Base-by-base conservation (phyloP, 2,329 filamentous ascomycete species). In the Ceratocystis diversiconidia region DNA sequence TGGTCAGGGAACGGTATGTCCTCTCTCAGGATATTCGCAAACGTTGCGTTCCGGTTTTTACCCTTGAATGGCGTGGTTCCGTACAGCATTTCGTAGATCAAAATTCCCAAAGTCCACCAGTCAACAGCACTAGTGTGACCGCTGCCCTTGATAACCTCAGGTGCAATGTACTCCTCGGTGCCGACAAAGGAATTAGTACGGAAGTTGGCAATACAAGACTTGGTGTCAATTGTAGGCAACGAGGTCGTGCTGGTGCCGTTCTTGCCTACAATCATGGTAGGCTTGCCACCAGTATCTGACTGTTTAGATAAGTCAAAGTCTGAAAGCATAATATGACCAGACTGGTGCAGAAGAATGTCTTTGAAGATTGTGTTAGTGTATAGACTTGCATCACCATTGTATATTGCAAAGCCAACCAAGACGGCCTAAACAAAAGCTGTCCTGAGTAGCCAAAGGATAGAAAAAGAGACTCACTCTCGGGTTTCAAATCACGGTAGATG, bases 291-390 rank as follows among this genome's bases (percentile, higher is more conserved):
- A 17, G 90, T 87, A 70, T 95, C 94, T 5, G 94, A 99, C 76
- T 99, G 94, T 76, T 99, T 99, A 8, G 92, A 96, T 68, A 99
- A 78, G 76, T 99, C 94, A 76, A 99, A 99, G 78, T 99, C 94
- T 68, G 94, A 97, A 74, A 99, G 83, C 94, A 99, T 99, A 71
- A 99, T 99, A 76, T 99, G 94, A 17, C 94, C 94, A n/a, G 94
- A 97, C 75, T 99, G 94, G 75, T 99, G 94, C 25, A 99, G 85
- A 15, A 99, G 81, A 70, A 99, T 99, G 72, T 99, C 92, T 96
- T 52, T 70, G 1, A 32, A 32, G 12, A n/a, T 57, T 61, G 50
- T 50, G 48, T 69, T 61, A 71, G 68, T 68, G 22, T 25, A 19
- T 15, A 8, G 8, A 7, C 15, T 17, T 12, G 36, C 36, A 41